Percentiles rank a stretch among this genome's conserved stretches.
phyloP scores from a whole-genome alignment of 2,329 filamentous ascomycete species.

The Cladosporium sp. region DNA sequence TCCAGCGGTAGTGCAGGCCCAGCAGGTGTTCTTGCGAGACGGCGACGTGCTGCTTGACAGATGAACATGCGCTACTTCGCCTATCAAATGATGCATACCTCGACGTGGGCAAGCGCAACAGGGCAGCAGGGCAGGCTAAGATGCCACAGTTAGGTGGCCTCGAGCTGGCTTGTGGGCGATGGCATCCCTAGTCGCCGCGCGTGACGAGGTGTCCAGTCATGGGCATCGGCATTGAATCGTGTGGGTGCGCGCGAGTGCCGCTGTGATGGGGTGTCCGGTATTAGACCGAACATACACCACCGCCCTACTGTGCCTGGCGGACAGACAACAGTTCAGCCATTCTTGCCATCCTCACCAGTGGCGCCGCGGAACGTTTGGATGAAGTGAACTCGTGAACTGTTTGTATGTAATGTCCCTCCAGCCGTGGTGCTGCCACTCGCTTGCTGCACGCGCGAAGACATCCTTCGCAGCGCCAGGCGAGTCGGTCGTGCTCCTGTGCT shows the following conservation, averaged over 20 bases:
- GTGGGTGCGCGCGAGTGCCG: background rate
- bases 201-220: constrained; percentile 10
- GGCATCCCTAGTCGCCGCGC: background rate
- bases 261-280: constrained; percentile 3
- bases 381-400: background rate
- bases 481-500: background rate
- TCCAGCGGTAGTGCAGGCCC: too few species aligned
- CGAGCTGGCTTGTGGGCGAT: background rate
- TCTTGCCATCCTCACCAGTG: background rate
- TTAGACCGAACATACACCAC: constrained; percentile 6
- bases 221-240: constrained; percentile 9
- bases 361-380: background rate
- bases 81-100: background rate
- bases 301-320: background rate
- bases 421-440: background rate
- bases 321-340: background rate
- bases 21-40: too few species aligned
- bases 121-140: too few species aligned
- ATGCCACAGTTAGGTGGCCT: background rate
- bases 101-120: too few species aligned
- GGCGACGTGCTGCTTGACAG: too few species aligned
- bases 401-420: background rate
- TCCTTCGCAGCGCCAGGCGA: background rate
- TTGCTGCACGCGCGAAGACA: background rate
- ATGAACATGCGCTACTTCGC: too few species aligned